Evolutionary conservation across 805 yeast genomes (phyloP).

Genomic region (Wickerhamiella shivajii): DNA sequence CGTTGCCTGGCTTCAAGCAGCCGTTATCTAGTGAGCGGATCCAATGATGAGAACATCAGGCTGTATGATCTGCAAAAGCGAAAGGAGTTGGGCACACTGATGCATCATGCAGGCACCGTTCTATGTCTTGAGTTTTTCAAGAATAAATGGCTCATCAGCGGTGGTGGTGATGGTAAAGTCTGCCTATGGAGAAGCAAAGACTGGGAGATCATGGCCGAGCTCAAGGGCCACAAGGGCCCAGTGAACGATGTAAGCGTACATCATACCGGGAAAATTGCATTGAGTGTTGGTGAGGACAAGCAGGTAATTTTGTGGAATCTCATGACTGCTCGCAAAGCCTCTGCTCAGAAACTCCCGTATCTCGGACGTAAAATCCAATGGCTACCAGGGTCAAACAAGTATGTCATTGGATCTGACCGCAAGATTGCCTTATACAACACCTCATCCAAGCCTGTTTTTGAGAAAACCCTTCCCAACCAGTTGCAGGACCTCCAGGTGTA

Average conservation of each 20-base stretch:
- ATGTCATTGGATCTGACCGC: constrained; percentile 59
- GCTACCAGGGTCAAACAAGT: constrained; percentile 52
- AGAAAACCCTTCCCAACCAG: constrained; percentile 33
- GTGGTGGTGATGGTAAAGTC: constrained; percentile 80
- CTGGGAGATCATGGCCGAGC: constrained; percentile 82
- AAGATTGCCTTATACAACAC: constrained; percentile 54
- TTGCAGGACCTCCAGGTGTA: constrained; percentile 55
- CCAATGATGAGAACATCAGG: constrained; percentile 90
- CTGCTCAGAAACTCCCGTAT: constrained; percentile 39
- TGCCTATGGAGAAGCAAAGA: constrained; percentile 91
- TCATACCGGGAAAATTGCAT: constrained; percentile 78
- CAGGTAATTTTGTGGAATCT: constrained; percentile 86
- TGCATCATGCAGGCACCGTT: constrained; percentile 81
- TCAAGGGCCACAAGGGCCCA: constrained; percentile 80
- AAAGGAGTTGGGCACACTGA: constrained; percentile 79
- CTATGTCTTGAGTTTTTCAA: constrained; percentile 51
- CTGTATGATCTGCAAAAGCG: constrained; percentile 88
- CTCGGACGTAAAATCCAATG: constrained; percentile 30
- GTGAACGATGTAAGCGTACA: constrained; percentile 80
- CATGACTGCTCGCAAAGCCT: constrained; percentile 93
- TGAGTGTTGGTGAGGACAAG: constrained; percentile 74
- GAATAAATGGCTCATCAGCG: constrained; percentile 73
- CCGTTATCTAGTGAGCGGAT: constrained; percentile 80
- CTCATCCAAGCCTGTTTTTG: constrained; percentile 38
- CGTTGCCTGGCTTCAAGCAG: constrained; percentile 71